phyloP scores from a whole-genome alignment of 2,329 filamentous ascomycete species.

The Pseudocercospora macadamiae region DNA sequence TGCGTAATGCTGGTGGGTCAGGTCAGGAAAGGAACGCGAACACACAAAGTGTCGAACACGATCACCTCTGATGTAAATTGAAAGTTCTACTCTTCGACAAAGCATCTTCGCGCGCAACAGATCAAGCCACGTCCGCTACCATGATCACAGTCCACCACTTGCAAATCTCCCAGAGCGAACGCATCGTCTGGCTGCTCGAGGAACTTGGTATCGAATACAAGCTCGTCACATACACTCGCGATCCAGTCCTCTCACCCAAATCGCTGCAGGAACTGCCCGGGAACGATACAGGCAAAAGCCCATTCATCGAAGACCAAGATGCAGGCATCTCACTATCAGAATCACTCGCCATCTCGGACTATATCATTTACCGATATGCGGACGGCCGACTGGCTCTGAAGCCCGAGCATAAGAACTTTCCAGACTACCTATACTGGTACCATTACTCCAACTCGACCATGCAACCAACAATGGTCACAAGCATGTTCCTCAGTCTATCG shows the following conservation, averaged over 20 bases:
- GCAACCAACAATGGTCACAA: slow-evolving; percentile 38
- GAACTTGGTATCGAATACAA: slow-evolving; percentile 62
- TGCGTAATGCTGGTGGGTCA: not conserved
- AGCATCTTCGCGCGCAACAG: too few species aligned
- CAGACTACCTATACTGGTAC: slow-evolving; percentile 60
- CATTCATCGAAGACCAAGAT: slow-evolving; percentile 61
- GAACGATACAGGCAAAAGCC: slow-evolving; percentile 34
- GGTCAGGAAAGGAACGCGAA: too few species aligned
- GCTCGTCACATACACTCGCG: slow-evolving; percentile 50
- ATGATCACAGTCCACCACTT: slow-evolving; percentile 43
- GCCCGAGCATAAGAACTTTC: slow-evolving; percentile 53
- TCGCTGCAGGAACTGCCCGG: slow-evolving; percentile 22
- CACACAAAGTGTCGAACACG: too few species aligned
- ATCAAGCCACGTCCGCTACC: too few species aligned
- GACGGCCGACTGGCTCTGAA: slow-evolving; percentile 52
- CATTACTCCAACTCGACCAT: slow-evolving; percentile 38
- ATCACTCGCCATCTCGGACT: slow-evolving; percentile 62
- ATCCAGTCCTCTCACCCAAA: slow-evolving; percentile 39
- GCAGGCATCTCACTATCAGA: slow-evolving; percentile 57
- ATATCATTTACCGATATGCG: slow-evolving; percentile 60
- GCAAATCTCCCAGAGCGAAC: slow-evolving; percentile 61
- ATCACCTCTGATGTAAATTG: too few species aligned
- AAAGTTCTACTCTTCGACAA: too few species aligned
- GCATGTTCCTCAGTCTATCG: slow-evolving; percentile 30
- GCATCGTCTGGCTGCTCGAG: slow-evolving; percentile 65